These are phyloP conservation scores for Oenanthe sinensis DNA, from an alignment of 129 eudicot species.

Conservation along the genomic window DNA sequence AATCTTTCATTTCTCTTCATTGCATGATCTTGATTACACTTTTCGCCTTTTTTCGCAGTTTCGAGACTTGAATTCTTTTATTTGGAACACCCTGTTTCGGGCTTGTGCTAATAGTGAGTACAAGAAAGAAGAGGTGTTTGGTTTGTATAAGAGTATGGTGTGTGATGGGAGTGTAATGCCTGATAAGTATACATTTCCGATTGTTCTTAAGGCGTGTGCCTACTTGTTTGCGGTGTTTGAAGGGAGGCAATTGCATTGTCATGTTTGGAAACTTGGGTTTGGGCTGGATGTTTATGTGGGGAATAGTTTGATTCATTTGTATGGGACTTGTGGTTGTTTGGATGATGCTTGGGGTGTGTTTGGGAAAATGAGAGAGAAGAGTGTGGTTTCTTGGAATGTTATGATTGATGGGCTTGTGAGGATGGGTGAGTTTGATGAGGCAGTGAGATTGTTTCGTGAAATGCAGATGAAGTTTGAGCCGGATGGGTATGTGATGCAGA, in stretches of 20 bases:
- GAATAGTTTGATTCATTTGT: constrained; percentile 78
- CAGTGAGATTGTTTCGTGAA: constrained; percentile 42
- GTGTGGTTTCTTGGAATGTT: constrained; percentile 69
- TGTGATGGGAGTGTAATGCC: constrained; percentile 26
- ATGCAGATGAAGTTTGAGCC: constrained; percentile 47
- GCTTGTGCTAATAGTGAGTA: constrained; percentile 45
- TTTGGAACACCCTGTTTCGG: constrained; percentile 70
- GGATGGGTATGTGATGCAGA: constrained; percentile 62
- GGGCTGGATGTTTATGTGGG: constrained; percentile 52
- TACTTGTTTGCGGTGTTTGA: constrained; percentile 43
- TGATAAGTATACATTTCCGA: constrained; percentile 76
- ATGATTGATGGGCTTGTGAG: constrained; percentile 70
- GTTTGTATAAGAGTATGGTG: constrained; percentile 37
- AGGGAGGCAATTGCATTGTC: constrained; percentile 59
- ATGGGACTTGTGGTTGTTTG: constrained; percentile 57
- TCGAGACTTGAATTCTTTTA: constrained; percentile 51
- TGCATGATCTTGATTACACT: constrained; percentile 46
- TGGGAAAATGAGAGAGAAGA: constrained; percentile 63
- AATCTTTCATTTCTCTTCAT: constrained; percentile 62
- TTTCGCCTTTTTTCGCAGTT: constrained; percentile 40
- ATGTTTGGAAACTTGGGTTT: constrained; percentile 55
- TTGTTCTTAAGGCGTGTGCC: constrained; percentile 74
- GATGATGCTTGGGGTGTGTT: constrained; percentile 54
- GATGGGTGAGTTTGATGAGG: constrained; percentile 59
- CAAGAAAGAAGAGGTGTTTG: constrained; percentile 40